Conservation (phyloP, 108 stramenopile genomes). For the Asterionellopsis glacialis region DNA sequence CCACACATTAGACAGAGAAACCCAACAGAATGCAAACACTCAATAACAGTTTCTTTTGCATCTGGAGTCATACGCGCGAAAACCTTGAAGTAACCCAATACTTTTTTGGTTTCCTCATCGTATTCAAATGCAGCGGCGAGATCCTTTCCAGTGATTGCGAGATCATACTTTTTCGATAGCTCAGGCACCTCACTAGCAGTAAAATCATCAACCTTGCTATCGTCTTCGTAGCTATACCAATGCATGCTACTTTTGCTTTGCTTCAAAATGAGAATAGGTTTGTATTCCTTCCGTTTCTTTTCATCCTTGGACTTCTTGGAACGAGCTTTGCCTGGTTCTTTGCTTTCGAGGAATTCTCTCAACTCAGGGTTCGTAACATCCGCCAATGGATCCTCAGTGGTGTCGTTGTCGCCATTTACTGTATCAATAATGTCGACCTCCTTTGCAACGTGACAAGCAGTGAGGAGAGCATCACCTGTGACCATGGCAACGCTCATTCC, state of each 20-base stretch:
- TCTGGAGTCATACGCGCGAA: conserved; percentile 97
- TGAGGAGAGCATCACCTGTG: conserved; percentile 94
- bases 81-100: conserved; percentile 83
- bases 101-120: conserved; percentile 56
- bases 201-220: conserved; percentile 42
- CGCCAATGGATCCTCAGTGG: conserved; percentile 18
- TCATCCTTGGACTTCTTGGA: conserved; percentile 12
- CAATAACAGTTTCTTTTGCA: conserved; percentile 93
- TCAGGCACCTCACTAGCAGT: conserved; percentile 53
- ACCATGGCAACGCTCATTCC: conserved; percentile 92
- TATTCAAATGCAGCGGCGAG: conserved; percentile 73
- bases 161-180: conserved; percentile 67
- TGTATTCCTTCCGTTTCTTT: conserved; percentile 20
- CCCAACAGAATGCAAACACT: conserved; percentile 80
- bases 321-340: conserved; percentile 26
- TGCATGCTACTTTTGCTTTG: conserved; percentile 37
- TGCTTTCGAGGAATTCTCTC: conserved; percentile 34
- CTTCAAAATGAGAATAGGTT: conserved; percentile 78
- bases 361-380: conserved; percentile 52
- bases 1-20: conserved; percentile 93
- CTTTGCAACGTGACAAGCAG: conserved; percentile 93
- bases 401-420: conserved; percentile 12
- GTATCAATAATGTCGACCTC: conserved; percentile 79
- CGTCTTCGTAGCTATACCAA: conserved; percentile 88
- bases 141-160: conserved; percentile 81